Base-by-base conservation (phyloP, 441 rosid genomes). In the Aleurites moluccanus region DNA sequence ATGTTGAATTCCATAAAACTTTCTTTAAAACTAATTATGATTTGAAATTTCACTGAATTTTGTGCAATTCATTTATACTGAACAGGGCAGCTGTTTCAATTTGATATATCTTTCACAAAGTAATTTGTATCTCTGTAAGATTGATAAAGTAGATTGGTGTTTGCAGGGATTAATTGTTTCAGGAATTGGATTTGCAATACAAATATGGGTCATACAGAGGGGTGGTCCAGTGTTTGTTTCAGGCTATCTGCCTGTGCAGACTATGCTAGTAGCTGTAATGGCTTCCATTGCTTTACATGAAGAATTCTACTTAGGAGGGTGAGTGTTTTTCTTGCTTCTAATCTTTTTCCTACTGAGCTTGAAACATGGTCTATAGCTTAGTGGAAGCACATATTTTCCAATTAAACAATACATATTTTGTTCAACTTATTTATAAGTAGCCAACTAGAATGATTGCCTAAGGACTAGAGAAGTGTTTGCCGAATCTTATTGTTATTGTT, bases 171-270 rank as follows among this genome's bases (percentile, higher is more conserved):
- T 88, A 76, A 86, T 92, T 74, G 98, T 88, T 64, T 94, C 97
- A n/a, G 98, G 93, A 6, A 88, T 94, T 79, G 92, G 87, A 42
- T 94, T 92, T 81, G 88, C 93, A 6, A 83, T 92, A 61, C 97
- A 92, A 82, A 90, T 92, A 83, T 90, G 88, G 85, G 93, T 89
- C 42, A 90, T 90, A 60, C 89, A 88, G 79, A 85, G 89, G 77
- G 97, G 89, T 49, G 97, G 98, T 35, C 97, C 97, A 2, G 88
- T 91, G 76, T 92, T 94, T 83, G 87, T 92, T 73, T 89, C 97
- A 59, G 90, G 91, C 45, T 91, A 92, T 73, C 79, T 89, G 70
- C 97, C 95, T 62, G 67, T 91, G 55, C 97, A 92, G 81, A 91
- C 97, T 27, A 82, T 94, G 73, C 85, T 94, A 10, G 95, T 91